Evolutionary conservation across 2,329 filamentous ascomycete genomes (phyloP).

Genomic region (Microdochium trichocladiopsis): DNA sequence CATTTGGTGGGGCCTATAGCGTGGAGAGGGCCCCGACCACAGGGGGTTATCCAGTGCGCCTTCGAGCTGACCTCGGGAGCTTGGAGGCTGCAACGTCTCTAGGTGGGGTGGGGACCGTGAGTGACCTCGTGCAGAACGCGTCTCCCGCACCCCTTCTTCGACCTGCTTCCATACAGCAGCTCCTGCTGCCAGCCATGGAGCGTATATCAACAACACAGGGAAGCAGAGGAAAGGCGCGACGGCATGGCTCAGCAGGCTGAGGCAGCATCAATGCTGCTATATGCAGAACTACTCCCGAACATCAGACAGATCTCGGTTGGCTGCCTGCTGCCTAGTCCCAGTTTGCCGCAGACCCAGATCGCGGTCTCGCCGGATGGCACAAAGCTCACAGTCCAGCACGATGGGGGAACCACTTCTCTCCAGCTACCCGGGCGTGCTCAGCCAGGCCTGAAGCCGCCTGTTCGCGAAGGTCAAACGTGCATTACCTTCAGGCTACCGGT

Average conservation of each 20-base stretch:
- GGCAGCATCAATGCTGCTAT: conserved; percentile 30
- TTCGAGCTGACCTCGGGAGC: not conserved
- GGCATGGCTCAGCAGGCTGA: not conserved
- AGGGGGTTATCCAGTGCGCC: not conserved
- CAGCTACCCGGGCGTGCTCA: conserved; percentile 35
- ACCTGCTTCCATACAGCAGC: not conserved
- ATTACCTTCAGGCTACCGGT: not conserved
- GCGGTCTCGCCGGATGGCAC: conserved; percentile 36
- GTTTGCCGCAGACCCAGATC: conserved; percentile 32
- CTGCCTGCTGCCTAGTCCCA: conserved; percentile 38
- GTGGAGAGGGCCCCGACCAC: not conserved
- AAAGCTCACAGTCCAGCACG: conserved; percentile 40
- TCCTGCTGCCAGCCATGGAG: conserved; percentile 1
- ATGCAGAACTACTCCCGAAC: conserved; percentile 59
- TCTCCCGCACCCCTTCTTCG: not conserved
- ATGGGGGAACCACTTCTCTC: conserved; percentile 24
- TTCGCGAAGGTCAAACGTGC: not conserved
- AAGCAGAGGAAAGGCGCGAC: not conserved
- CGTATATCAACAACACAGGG: conserved; percentile 5
- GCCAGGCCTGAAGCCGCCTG: not conserved
- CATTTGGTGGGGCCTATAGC: not conserved
- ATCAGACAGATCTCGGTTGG: conserved; percentile 57
- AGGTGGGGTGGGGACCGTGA: too few relatives aligned
- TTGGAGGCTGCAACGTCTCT: too few relatives aligned
- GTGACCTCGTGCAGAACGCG: not conserved